Evolutionary conservation across 1,284 basidiomycete species (phyloP).

Genomic region (Stereum hirsutum): DNA sequence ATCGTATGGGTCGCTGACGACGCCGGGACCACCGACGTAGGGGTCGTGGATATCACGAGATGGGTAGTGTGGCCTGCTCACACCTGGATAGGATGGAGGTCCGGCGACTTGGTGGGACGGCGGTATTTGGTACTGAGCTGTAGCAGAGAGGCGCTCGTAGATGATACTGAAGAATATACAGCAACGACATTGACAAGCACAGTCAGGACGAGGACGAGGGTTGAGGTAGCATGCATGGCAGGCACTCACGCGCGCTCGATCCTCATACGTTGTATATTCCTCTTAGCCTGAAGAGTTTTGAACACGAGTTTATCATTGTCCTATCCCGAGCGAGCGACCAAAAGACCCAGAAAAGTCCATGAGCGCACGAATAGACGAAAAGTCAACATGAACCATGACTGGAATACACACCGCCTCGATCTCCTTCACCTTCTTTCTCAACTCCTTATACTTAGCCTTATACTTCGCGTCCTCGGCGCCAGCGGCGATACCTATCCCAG

Average conservation of each 20-base stretch:
- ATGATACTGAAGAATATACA: constrained; percentile 41
- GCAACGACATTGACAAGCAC: constrained; percentile 7
- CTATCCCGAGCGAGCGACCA: constrained; percentile 26
- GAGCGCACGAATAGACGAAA: too few relatives aligned
- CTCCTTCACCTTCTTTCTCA: constrained; percentile 84
- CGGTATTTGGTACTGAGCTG: too few relatives aligned
- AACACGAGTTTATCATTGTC: constrained; percentile 84
- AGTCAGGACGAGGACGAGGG: constrained; percentile 13
- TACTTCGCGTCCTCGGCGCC: constrained; percentile 86
- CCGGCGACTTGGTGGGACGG: too few relatives aligned
- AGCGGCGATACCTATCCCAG: constrained; percentile 55
- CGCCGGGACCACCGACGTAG: too few relatives aligned
- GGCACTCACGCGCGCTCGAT: constrained; percentile 79
- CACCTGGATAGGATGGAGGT: too few relatives aligned
- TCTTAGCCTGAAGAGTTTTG: constrained; percentile 75
- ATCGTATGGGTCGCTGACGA: too few relatives aligned
- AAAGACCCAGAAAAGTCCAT: constrained; percentile 10
- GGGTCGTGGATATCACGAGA: too few relatives aligned
- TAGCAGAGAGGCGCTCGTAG: constrained; percentile 66
- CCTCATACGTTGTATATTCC: constrained; percentile 82
- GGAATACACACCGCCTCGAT: constrained; percentile 73
- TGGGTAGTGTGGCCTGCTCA: too few relatives aligned
- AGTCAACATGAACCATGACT: too few relatives aligned
- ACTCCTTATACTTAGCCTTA: constrained; percentile 81
- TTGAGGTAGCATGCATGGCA: constrained; percentile 1